A percentile compares a stretch with the other conserved stretches of the same genome.
Conservation (phyloP, 345 rosid genomes). For the Bruguiera sexangula region DNA sequence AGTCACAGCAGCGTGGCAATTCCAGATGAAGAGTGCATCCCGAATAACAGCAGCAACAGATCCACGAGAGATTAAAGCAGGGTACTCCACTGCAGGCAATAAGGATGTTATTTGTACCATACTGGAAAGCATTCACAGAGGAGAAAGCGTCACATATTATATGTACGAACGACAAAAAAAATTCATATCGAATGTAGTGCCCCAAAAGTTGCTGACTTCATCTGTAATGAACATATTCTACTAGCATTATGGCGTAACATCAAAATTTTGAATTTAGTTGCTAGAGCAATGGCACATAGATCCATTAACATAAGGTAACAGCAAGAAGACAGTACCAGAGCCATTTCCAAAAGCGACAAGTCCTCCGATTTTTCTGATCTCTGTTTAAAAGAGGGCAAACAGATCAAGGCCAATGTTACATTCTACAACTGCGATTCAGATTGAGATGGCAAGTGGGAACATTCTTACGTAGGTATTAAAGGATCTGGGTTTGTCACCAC, state of each 20-base stretch:
- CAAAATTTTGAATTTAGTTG: too few species aligned
- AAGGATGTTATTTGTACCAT: neutral
- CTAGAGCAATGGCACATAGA: neutral
- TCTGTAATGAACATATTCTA: too few species aligned
- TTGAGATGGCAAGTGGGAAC: neutral
- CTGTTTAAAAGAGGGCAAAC: slow-evolving; percentile 27
- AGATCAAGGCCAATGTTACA: neutral
- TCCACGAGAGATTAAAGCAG: slow-evolving; percentile 59
- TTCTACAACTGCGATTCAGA: neutral
- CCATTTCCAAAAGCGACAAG: slow-evolving; percentile 77
- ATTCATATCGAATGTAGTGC: neutral
- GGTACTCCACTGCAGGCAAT: slow-evolving; percentile 49
- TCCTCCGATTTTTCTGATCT: slow-evolving; percentile 47
- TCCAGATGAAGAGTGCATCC: slow-evolving; percentile 41
- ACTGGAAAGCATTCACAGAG: neutral
- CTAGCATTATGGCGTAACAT: too few species aligned
- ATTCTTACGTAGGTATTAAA: slow-evolving; percentile 48
- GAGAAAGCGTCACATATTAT: too few species aligned
- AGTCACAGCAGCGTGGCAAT: slow-evolving; percentile 40
- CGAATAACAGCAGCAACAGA: slow-evolving; percentile 71
- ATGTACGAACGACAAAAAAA: neutral
- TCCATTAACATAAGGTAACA: neutral
- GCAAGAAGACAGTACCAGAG: slow-evolving; percentile 51
- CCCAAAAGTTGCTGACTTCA: too few species aligned
- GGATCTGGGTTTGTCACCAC: slow-evolving; percentile 70